Conservation (phyloP, 352 stramenopile species). For the Pythium brachiatum region DNA sequence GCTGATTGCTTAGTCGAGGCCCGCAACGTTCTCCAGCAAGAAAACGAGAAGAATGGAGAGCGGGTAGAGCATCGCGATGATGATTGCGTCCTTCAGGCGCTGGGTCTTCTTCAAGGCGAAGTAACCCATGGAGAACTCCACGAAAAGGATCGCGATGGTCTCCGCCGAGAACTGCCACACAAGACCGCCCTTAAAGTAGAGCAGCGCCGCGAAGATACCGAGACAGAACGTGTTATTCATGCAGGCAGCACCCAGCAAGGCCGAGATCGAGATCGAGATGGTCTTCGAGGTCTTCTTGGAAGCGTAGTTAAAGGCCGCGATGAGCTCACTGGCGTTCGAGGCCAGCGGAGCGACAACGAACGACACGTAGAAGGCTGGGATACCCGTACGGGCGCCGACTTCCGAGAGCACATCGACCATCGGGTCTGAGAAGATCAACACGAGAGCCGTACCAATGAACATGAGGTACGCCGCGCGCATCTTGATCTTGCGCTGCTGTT, state of each 20-base stretch:
- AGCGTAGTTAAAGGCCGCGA: slow-evolving; percentile 97
- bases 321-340: slow-evolving; percentile 98
- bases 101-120: slow-evolving; percentile 87
- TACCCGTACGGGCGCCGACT: slow-evolving; percentile 85
- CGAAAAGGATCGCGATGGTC: slow-evolving; percentile 95
- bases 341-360: slow-evolving; percentile 97
- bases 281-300: slow-evolving; percentile 97
- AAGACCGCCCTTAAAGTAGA: slow-evolving; percentile 93
- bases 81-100: slow-evolving; percentile 73
- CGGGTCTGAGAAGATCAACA: slow-evolving; percentile 96
- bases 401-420: slow-evolving; percentile 98
- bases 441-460: slow-evolving; percentile 91
- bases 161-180: slow-evolving; percentile 98
- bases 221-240: slow-evolving; percentile 99
- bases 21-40: slow-evolving; percentile 90
- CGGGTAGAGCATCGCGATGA: slow-evolving; percentile 92
- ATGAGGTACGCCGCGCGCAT: slow-evolving; percentile 93
- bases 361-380: slow-evolving; percentile 97
- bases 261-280: slow-evolving; percentile 95
- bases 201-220: slow-evolving; percentile 96
- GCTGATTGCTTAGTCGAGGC: slow-evolving; percentile 77
- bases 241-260: slow-evolving; percentile 93
- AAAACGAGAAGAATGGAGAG: slow-evolving; percentile 92
- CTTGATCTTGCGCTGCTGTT: slow-evolving; percentile 96
- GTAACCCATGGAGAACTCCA: slow-evolving; percentile 89